Base-by-base conservation (phyloP, 306 rosid species). In the Malus fusca region DNA sequence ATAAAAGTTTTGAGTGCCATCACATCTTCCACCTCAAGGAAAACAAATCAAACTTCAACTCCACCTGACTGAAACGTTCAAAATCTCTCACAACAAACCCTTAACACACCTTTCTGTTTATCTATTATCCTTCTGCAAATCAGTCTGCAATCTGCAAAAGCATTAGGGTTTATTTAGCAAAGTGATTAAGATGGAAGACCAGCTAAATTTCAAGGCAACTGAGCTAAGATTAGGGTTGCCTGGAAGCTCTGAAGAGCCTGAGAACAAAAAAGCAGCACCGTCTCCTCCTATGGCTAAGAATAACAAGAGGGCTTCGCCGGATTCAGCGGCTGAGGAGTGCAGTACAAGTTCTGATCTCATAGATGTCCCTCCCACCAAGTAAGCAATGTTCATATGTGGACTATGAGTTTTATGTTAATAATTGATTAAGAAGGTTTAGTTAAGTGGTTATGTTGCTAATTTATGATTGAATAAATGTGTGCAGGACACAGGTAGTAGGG, bases 401-500 rank as follows among this genome's bases (percentile, higher is more conserved):
- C 19, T 35, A 9, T 9, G 18, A 18, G 3, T 10, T 52, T 11
- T n/a, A n/a, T 35, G 19, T 63, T 21, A 5, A 9, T 67, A 26
- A 21, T 12, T 51, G 21, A 51, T 66, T 66, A 30, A n/a, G 55
- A 35, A n/a, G 23, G 26, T 44, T 17, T 17, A 31, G 51, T 18
- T 68, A 28, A 73, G 21, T 51, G 3, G 6, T 51, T 17, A 51
- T 17, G 55, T 51, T 51, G 55, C 55, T 51, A 51, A 51, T 51
- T 18, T 21, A 55, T 35, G 68, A 26, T 66, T 8, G 58, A 43
- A 23, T 23, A 15, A 11, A 23, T 61, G 28, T 28, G 25, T 28
- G 79, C 86, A 94, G 97, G 75, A 83, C 82, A n/a, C 97, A 92
- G 81, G 88, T 92, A 22, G 93, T 95, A 25, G 99, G 99, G 59